A percentile compares a stretch with the other conserved stretches of the same genome.
Conservation (phyloP, 345 rosid genomes). For the Streptanthus diversifolius region DNA sequence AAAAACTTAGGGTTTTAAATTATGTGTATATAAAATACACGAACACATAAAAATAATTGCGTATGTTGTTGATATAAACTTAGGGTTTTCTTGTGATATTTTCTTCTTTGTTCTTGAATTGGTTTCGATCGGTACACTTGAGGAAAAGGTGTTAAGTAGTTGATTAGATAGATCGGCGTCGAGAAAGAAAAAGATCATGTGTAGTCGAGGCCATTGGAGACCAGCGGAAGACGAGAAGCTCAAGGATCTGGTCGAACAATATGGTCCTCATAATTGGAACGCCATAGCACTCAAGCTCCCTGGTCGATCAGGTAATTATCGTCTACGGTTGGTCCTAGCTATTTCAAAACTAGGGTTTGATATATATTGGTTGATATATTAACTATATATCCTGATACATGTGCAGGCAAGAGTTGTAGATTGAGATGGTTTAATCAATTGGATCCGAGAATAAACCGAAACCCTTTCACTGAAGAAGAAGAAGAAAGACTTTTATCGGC, state of each 20-base stretch:
- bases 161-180: not conserved
- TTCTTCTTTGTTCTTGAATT: not conserved
- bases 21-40: not conserved
- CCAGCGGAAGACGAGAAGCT: conserved; percentile 74
- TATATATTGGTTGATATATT: not conserved
- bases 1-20: conserved; percentile 18
- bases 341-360: conserved; percentile 20
- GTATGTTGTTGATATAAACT: not conserved
- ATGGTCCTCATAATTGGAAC: conserved; percentile 85
- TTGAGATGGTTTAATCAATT: conserved; percentile 95
- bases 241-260: conserved; percentile 54
- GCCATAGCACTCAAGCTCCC: conserved; percentile 72
- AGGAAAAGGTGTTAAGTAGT: not conserved
- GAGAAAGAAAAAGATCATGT: conserved; percentile 41
- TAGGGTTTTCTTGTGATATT: not conserved
- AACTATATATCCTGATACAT: not conserved
- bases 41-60: not conserved
- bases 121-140: not conserved
- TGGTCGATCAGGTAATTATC: conserved; percentile 58
- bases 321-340: not conserved
- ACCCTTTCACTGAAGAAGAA: conserved; percentile 88
- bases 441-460: conserved; percentile 84
- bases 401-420: conserved; percentile 86
- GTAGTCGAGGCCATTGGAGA: conserved; percentile 76
- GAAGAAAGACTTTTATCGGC: conserved; percentile 76